phyloP scores from a whole-genome alignment of 345 rosid genomes.

The Citropsis articulata region DNA sequence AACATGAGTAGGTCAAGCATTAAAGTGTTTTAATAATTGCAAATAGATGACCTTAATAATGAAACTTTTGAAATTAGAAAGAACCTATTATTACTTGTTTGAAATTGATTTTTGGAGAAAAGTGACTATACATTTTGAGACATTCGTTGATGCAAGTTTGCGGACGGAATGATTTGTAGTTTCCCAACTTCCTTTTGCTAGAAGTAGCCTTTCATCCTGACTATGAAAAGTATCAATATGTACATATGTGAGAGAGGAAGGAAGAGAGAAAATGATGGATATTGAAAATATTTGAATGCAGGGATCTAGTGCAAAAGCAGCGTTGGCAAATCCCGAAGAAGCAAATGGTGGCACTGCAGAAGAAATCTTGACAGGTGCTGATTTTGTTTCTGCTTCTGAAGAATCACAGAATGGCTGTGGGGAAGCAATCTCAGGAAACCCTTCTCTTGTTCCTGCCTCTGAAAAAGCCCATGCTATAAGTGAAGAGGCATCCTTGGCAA shows the following conservation, averaged over 20 bases:
- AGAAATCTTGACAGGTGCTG: neutral
- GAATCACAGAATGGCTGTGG: slow-evolving; percentile 1
- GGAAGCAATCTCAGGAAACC: slow-evolving; percentile 2
- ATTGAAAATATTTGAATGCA: slow-evolving; percentile 24
- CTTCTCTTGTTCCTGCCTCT: slow-evolving; percentile 8
- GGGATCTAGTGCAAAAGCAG: slow-evolving; percentile 23
- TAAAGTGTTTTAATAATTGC: neutral
- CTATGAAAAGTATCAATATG: neutral
- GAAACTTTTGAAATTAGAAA: neutral
- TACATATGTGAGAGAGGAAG: neutral
- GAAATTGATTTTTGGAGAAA: neutral
- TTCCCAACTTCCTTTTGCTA: neutral
- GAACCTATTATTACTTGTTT: neutral
- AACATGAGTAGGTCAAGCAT: neutral
- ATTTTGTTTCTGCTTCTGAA: slow-evolving; percentile 14
- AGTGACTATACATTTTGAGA: neutral
- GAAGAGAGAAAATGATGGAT: neutral
- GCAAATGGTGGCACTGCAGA: neutral
- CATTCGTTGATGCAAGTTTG: neutral
- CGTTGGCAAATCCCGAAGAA: slow-evolving; percentile 10
- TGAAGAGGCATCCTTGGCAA: slow-evolving; percentile 7
- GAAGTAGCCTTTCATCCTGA: neutral
- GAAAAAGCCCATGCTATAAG: slow-evolving; percentile 16
- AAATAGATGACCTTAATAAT: neutral
- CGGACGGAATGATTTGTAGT: neutral